These are phyloP conservation scores for Nakazawaea molendinolei DNA, from an alignment of 805 yeast species.

Conservation along the genomic window DNA sequence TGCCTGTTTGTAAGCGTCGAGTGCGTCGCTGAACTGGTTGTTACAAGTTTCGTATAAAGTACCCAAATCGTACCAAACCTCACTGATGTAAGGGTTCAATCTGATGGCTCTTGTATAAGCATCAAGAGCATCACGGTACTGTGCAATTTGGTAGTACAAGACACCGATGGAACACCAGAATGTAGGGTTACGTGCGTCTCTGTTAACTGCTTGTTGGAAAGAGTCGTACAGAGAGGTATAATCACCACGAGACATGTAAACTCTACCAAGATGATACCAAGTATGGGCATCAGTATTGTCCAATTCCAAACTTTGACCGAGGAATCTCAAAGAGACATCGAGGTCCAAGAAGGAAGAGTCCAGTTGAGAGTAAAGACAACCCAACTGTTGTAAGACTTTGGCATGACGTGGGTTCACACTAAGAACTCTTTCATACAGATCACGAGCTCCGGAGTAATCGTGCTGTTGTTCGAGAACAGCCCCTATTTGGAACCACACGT, in stretches of 20 bases:
- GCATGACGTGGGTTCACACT: conserved; percentile 90
- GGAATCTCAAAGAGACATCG: conserved; percentile 72
- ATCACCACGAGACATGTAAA: conserved; percentile 93
- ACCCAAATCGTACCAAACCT: conserved; percentile 98
- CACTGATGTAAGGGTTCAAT: conserved; percentile 90
- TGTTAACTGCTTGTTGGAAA: conserved; percentile 96
- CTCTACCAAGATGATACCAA: conserved; percentile 95
- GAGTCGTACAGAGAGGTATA: conserved; percentile 96
- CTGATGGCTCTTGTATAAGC: conserved; percentile 97
- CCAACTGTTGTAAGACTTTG: conserved; percentile 91
- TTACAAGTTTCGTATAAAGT: conserved; percentile 96
- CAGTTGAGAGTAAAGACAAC: conserved; percentile 83
- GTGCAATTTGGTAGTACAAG: conserved; percentile 90
- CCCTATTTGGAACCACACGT: conserved; percentile 98
- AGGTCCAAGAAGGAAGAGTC: conserved; percentile 70
- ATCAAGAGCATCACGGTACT: conserved; percentile 93
- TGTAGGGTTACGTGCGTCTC: conserved; percentile 95
- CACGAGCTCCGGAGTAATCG: conserved; percentile 86
- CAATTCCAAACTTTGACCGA: conserved; percentile 82
- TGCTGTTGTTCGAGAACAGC: conserved; percentile 90
- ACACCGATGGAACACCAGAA: conserved; percentile 98
- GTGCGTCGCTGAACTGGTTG: conserved; percentile 89
- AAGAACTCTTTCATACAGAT: conserved; percentile 90
- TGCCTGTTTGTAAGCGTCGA: conserved; percentile 96
- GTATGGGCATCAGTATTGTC: conserved; percentile 91